These are phyloP conservation scores for Endotrypanum monterogeii DNA, from an alignment of 208 protist species.

Conservation along the genomic window DNA sequence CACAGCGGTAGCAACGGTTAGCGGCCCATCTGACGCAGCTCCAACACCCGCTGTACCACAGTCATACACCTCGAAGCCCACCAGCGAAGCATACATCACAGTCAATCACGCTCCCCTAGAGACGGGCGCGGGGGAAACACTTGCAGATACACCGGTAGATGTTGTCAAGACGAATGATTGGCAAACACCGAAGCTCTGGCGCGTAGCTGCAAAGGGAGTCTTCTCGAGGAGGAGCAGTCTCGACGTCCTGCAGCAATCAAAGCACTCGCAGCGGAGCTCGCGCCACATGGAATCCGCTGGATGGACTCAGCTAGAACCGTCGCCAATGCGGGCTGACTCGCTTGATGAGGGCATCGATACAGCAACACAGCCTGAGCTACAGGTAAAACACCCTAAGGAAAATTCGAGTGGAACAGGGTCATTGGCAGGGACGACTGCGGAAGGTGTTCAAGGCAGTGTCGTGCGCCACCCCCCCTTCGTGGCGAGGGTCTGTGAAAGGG, in stretches of 20 bases:
- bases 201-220: constrained; percentile 23
- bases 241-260: constrained; percentile 26
- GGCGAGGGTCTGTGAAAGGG: constrained; percentile 8
- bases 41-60: too few species aligned
- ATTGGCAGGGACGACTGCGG: too few species aligned
- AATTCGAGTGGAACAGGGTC: too few species aligned
- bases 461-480: neutral
- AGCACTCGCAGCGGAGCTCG: constrained; percentile 15
- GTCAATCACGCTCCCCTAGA: neutral
- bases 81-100: neutral
- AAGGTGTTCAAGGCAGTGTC: too few species aligned
- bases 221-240: constrained; percentile 34
- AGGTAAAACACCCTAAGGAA: too few species aligned
- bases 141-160: constrained; percentile 3
- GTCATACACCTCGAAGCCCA: neutral
- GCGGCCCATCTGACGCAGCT: neutral
- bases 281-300: constrained; percentile 29
- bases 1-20: neutral
- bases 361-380: neutral
- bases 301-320: constrained; percentile 17
- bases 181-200: neutral
- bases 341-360: neutral
- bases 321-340: neutral
- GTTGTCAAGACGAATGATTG: constrained; percentile 16
- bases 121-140: constrained; percentile 3